Evolutionary conservation across 208 protist species (phyloP), one percentile per base, ranked within the genome.

Genomic region (Balamuthia mandrillaris): DNA sequence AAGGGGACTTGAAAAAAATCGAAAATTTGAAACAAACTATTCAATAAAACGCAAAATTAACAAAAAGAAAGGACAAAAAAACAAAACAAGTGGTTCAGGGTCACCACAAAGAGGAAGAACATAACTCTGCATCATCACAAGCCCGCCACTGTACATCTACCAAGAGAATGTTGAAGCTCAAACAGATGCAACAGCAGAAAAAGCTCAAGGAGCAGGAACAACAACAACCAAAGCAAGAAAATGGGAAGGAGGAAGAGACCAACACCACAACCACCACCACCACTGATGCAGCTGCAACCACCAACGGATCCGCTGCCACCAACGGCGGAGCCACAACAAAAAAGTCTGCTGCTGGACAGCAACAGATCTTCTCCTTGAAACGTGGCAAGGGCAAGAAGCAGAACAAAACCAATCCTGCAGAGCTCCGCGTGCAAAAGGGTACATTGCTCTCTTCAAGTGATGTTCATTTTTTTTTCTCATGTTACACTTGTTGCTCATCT

Each of bases 351-450:
- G 74, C 51, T 21, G 74, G 74, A 45, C 65, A 82, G 12, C 74
- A 16, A 82, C 58, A 27, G 74, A 82, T 14, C 74, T 82, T 33
- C 74, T 82, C 3, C 21, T 31, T 21, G 24, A 63, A 18, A 58
- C 51, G 21, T 35, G 41, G 42, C 60, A 85, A 85, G 33, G 31
- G 65, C n/a, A 61, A 74, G 45, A 85, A 85, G 61, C 14, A 60
- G 16, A 60, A 77, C 35, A 85, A 85, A 42, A 85, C 81, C 0
- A 85, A 77, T 35, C 58, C 65, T 42, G 60, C 61, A 18, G 81
- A 85, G 35, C 35, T 85, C 10, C 27, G 81, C 68, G 81, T 77
- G 16, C 81, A 85, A 27, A 85, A 77, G 35, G 81, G 81, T 85
- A 85, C 16, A 14, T 42, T 6, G n/a, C n/a, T n/a, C n/a, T n/a